phyloP scores from a whole-genome alignment of 2,329 filamentous ascomycete genomes.

The Tolypocladium ovalisporum region DNA sequence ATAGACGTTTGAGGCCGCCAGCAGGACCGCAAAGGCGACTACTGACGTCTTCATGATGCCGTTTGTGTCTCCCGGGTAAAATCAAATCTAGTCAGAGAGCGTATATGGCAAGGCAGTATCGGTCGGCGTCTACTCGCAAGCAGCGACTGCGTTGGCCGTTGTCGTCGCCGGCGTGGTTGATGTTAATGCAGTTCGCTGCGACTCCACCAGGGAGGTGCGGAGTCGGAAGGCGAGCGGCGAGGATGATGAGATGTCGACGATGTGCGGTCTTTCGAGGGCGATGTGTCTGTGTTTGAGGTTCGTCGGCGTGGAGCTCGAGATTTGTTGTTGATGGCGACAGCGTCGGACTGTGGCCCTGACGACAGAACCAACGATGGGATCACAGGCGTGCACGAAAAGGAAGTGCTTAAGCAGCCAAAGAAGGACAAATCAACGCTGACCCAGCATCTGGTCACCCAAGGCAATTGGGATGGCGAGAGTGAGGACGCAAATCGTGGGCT shows the following conservation, averaged over 20 bases:
- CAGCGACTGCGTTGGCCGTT: neutral
- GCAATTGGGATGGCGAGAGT: neutral
- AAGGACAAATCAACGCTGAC: neutral
- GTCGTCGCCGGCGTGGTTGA: neutral
- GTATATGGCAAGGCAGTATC: slow-evolving; percentile 4
- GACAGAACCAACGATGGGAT: neutral
- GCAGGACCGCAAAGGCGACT: slow-evolving; percentile 15
- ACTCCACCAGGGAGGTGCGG: neutral
- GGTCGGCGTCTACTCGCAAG: neutral
- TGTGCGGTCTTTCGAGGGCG: neutral
- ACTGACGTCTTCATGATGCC: slow-evolving; percentile 19
- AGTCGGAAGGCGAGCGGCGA: neutral
- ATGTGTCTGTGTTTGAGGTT: neutral
- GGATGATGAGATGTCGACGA: neutral
- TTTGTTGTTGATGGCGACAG: neutral
- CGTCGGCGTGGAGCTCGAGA: neutral
- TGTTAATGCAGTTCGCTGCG: neutral
- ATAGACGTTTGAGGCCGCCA: slow-evolving; percentile 15
- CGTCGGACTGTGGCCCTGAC: neutral
- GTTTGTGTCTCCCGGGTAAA: neutral
- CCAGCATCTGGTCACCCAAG: neutral
- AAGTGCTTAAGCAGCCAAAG: neutral
- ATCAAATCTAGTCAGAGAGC: slow-evolving; percentile 4
- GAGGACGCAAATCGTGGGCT: slow-evolving; percentile 15
- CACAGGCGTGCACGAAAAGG: neutral